phyloP scores from a whole-genome alignment of 2,329 filamentous ascomycete species.

The Sordariomycetes sp. region DNA sequence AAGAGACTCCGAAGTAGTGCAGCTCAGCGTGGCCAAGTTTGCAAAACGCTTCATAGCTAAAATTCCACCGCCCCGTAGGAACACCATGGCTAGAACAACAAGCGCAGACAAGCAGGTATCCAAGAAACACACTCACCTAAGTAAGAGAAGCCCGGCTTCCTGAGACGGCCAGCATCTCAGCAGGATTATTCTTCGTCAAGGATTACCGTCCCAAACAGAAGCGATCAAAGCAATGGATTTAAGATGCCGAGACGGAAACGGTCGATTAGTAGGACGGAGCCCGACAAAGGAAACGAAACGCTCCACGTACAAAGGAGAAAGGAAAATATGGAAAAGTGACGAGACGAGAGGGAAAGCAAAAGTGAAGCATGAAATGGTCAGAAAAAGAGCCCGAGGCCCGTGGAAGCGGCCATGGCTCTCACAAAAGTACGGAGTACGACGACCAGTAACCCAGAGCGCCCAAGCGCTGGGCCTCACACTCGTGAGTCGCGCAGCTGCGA shows the following conservation, averaged over 20 bases:
- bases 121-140: slow-evolving; percentile 12
- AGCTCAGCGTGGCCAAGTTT: too few species aligned
- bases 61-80: too few species aligned
- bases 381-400: too few species aligned
- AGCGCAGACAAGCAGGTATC: too few species aligned
- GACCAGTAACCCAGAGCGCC: background rate
- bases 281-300: background rate
- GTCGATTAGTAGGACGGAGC: background rate
- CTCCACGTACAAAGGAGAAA: background rate
- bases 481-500: background rate
- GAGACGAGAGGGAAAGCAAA: background rate
- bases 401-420: background rate
- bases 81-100: slow-evolving; percentile 2
- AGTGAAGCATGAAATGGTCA: too few species aligned
- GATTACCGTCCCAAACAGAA: too few species aligned
- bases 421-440: background rate
- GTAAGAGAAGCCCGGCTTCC: slow-evolving; percentile 10
- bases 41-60: too few species aligned
- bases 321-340: background rate
- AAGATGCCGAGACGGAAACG: too few species aligned
- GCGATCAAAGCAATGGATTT: too few species aligned
- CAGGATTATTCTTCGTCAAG: too few species aligned
- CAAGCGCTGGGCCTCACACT: background rate
- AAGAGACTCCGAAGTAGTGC: too few species aligned
- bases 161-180: slow-evolving; percentile 27